Evolutionary conservation across 257 asterid genomes (phyloP), one percentile per base, ranked within the genome.

Genomic region (Ligustrum vulgare): DNA sequence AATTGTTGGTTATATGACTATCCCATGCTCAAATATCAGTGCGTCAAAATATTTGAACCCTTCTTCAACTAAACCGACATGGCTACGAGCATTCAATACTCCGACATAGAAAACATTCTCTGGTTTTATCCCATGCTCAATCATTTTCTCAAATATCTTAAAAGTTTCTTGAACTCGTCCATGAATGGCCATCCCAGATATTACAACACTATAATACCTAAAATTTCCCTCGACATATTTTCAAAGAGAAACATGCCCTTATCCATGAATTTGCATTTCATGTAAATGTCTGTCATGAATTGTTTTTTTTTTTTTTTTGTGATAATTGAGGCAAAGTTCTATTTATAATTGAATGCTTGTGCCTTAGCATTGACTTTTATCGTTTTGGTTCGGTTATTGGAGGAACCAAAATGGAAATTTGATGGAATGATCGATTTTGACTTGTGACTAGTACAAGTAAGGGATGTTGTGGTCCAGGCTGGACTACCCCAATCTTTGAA

Each of bases 81-180:
- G 89, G 82, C 93, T 88, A 60, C 96, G 90, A 64, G 97, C 90
- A 71, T 85, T 87, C 76, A 94, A 79, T 13, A 89, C 90, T 3
- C 97, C 85, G 16, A 91, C 96, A 69, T 86, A 91, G 63, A 80
- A 82, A n/a, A 89, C 89, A 63, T 85, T 88, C 28, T 93, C 97
- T 4, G 94, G 96, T 69, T 81, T 72, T 66, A 86, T 62, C 35
- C 91, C 90, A 25, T 78, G 83, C 18, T 77, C 86, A 8, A 90
- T 80, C 97, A 93, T 90, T 75, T 83, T 71, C 65, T 82, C 76
- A 67, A 86, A 90, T 66, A 90, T 37, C 11, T 7, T 33, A 41
- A 88, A 75, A 41, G 97, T 93, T 78, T 88, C 97, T 69, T 75
- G 80, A 0, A 91, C 89, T 32, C 51, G 74, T 15, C 97, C 92